These are phyloP conservation scores for Lippia alba DNA, from an alignment of 305 asterid species.

Conservation along the genomic window DNA sequence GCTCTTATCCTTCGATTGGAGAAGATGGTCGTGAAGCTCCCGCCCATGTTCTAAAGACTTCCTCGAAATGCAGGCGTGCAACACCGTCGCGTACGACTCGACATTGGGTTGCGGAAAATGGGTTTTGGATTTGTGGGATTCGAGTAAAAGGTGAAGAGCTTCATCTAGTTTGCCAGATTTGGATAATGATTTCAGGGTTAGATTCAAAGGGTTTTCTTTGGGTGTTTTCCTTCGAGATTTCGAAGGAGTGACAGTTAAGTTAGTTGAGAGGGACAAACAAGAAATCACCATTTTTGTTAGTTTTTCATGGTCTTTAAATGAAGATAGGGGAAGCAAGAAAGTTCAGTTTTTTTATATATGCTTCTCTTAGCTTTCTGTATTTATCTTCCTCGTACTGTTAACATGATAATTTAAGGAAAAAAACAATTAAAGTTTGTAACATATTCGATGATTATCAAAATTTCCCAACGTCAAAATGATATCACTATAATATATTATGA, in stretches of 20 bases:
- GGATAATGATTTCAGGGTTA: constrained; percentile 47
- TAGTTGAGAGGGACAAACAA: constrained; percentile 42
- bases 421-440: too few species aligned
- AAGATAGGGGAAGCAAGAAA: background rate
- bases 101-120: constrained; percentile 17
- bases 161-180: constrained; percentile 52
- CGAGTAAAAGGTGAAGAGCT: constrained; percentile 43
- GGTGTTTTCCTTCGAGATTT: constrained; percentile 18
- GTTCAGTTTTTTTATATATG: background rate
- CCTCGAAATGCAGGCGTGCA: constrained; percentile 51
- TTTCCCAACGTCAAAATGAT: constrained; percentile 4
- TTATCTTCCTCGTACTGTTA: background rate
- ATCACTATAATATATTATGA: background rate
- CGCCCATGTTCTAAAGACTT: constrained; percentile 51
- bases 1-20: constrained; percentile 32
- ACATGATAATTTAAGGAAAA: background rate
- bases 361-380: too few species aligned
- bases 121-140: constrained; percentile 37
- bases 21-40: constrained; percentile 44
- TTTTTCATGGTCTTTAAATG: background rate
- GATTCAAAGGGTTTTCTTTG: constrained; percentile 36
- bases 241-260: constrained; percentile 41
- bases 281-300: constrained; percentile 14
- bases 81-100: constrained; percentile 44
- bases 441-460: background rate